These are phyloP conservation scores for Picochlorum costavermella DNA, from an alignment of 139 green algal species.

Conservation along the genomic window DNA sequence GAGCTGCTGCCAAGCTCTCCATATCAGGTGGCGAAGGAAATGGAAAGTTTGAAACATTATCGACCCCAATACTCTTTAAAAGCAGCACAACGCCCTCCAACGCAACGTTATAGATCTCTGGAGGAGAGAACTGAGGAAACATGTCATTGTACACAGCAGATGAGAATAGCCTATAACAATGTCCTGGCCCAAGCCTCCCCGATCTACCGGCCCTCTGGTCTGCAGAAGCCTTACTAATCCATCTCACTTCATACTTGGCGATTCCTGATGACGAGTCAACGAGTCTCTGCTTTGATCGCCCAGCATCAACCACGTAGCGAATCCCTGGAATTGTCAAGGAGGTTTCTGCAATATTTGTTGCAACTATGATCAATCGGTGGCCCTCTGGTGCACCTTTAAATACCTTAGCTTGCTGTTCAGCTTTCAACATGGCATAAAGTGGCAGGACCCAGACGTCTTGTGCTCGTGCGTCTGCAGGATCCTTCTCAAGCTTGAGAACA, in stretches of 20 bases:
- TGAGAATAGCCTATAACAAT: constrained; percentile 90
- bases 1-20: constrained; percentile 41
- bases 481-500: not conserved
- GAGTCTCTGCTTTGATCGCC: constrained; percentile 74
- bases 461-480: not conserved
- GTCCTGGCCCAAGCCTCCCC: constrained; percentile 84
- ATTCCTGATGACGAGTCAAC: constrained; percentile 46
- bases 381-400: constrained; percentile 66
- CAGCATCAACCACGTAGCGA: constrained; percentile 82
- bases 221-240: constrained; percentile 78
- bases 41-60: constrained; percentile 86
- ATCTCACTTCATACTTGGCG: constrained; percentile 68
- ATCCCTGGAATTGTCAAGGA: constrained; percentile 94
- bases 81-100: constrained; percentile 86
- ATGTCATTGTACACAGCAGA: constrained; percentile 81
- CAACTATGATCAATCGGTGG: constrained; percentile 80
- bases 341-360: constrained; percentile 98
- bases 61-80: constrained; percentile 87
- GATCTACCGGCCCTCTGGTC: constrained; percentile 83
- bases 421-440: constrained; percentile 89
- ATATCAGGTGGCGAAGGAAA: constrained; percentile 78
- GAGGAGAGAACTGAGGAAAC: constrained; percentile 65
- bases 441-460: constrained; percentile 74
- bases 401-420: constrained; percentile 53
- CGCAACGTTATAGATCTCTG: constrained; percentile 76